Conservation (phyloP, 1,139 yeast genomes). For the Geotrichum phurueaensis region DNA sequence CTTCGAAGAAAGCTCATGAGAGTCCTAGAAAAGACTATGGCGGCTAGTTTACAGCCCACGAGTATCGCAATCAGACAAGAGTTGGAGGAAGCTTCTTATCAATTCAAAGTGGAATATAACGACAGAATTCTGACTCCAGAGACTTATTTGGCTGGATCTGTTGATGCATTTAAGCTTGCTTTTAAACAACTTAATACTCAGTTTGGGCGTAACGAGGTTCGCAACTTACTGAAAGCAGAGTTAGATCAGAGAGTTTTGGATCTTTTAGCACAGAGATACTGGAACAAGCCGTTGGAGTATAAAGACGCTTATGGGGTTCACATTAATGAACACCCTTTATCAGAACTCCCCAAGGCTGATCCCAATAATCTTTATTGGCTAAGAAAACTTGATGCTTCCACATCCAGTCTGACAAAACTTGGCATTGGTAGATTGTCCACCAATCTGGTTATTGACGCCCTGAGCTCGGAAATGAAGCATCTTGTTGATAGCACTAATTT, state of each 20-base stretch:
- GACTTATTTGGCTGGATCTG: conserved; percentile 84
- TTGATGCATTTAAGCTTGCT: conserved; percentile 79
- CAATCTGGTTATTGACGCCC: conserved; percentile 69
- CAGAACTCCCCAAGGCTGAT: conserved; percentile 47
- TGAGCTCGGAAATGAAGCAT: conserved; percentile 69
- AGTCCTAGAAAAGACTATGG: conserved; percentile 88
- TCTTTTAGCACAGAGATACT: conserved; percentile 79
- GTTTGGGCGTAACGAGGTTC: conserved; percentile 78
- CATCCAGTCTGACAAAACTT: conserved; percentile 77
- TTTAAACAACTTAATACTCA: conserved; percentile 80
- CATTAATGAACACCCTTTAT: conserved; percentile 45
- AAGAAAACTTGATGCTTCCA: conserved; percentile 73
- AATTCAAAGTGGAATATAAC: conserved; percentile 92
- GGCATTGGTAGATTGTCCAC: conserved; percentile 93
- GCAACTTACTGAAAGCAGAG: conserved; percentile 71
- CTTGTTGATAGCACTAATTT: conserved; percentile 69
- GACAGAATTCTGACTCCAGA: conserved; percentile 92
- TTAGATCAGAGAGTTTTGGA: conserved; percentile 86
- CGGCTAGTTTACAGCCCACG: conserved; percentile 80
- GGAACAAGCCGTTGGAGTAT: conserved; percentile 59
- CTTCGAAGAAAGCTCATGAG: conserved; percentile 76
- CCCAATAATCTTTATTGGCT: conserved; percentile 82
- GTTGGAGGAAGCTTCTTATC: conserved; percentile 86
- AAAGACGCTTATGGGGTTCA: conserved; percentile 5
- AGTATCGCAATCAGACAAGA: conserved; percentile 81